Percentiles rank a stretch among this genome's conserved stretches.
phyloP scores from a whole-genome alignment of 2,329 filamentous ascomycete genomes.

The Nemania sp. region DNA sequence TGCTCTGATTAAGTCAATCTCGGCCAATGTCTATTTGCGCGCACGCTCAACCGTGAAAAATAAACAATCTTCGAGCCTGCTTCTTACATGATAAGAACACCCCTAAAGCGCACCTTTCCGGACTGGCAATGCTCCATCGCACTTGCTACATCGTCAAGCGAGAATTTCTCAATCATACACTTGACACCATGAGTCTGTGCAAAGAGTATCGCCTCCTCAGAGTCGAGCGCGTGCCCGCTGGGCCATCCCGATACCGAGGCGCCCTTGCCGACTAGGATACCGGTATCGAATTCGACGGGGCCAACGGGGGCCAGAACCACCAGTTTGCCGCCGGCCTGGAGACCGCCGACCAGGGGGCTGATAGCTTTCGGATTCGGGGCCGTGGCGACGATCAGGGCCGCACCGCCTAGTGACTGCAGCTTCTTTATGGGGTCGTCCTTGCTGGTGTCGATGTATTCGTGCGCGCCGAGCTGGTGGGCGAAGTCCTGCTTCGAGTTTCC shows the following conservation, averaged over 20 bases:
- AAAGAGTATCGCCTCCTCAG: constrained; percentile 69
- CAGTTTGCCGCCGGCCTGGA: constrained; percentile 59
- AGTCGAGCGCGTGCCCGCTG: constrained; percentile 64
- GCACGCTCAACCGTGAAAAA: not conserved
- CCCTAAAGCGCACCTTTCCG: constrained; percentile 51
- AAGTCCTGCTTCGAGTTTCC: constrained; percentile 70
- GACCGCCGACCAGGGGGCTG: constrained; percentile 54
- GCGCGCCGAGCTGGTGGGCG: constrained; percentile 63
- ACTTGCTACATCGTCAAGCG: constrained; percentile 54
- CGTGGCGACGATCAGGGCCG: constrained; percentile 63
- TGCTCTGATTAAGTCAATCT: not conserved
- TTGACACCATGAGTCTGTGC: constrained; percentile 62
- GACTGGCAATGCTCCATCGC: constrained; percentile 48
- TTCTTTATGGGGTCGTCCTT: constrained; percentile 52
- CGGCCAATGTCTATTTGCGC: not conserved
- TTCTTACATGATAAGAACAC: constrained; percentile 47
- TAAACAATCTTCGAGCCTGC: not conserved
- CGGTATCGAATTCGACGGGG: constrained; percentile 48
- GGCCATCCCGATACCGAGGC: constrained; percentile 66
- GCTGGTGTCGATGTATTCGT: constrained; percentile 61
- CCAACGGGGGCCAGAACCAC: constrained; percentile 60
- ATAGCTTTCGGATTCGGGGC: constrained; percentile 63
- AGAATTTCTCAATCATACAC: constrained; percentile 68
- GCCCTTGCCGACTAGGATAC: constrained; percentile 51
- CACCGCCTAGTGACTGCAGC: constrained; percentile 62